Percentiles rank a stretch among this genome's conserved stretches.
phyloP scores from a whole-genome alignment of 768 basidiomycete genomes.

The Podaxis sp. region DNA sequence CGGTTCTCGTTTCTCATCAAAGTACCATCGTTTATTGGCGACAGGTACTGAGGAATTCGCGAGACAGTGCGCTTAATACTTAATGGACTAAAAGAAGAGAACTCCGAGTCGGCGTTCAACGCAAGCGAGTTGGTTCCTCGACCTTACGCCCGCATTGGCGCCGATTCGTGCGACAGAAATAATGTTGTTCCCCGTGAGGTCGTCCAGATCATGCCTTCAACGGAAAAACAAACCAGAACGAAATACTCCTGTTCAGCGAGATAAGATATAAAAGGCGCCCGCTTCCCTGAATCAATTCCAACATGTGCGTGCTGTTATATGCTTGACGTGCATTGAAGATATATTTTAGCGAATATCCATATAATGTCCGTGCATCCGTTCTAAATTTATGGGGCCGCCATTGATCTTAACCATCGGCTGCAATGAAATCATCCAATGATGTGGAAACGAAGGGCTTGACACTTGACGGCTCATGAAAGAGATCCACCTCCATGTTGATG shows the following conservation, averaged over 20 bases:
- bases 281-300: background rate
- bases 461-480: background rate
- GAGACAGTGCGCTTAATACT: background rate
- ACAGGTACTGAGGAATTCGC: background rate
- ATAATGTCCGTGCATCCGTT: background rate
- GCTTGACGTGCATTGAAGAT: too few species aligned
- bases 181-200: background rate
- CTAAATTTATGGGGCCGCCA: background rate
- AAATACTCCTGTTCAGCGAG: background rate
- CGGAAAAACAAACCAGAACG: too few species aligned
- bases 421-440: background rate
- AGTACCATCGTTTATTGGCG: background rate
- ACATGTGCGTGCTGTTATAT: background rate
- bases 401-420: background rate
- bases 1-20: background rate
- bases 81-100: background rate
- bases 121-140: background rate
- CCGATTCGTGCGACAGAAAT: background rate
- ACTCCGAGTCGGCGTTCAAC: constrained; percentile 1
- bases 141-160: constrained; percentile 9
- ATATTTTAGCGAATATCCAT: too few species aligned
- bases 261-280: background rate
- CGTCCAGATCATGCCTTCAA: too few species aligned
- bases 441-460: background rate
- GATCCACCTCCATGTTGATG: background rate